Evolutionary conservation across 306 rosid genomes (phyloP).

Genomic region (Acacia crassicarpa): DNA sequence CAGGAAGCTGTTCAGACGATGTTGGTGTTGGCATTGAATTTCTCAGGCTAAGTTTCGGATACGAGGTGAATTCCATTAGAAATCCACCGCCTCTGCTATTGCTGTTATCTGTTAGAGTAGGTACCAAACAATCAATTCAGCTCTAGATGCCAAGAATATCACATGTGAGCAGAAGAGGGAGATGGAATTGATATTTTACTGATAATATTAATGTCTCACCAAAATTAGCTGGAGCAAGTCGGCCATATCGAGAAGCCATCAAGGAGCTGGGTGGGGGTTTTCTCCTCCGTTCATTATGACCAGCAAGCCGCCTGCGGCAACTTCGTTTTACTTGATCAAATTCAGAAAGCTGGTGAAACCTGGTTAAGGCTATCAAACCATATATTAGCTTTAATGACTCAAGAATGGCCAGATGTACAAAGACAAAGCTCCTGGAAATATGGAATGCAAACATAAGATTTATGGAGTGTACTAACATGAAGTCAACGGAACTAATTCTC

Average conservation of each 20-base stretch:
- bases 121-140: conserved; percentile 13
- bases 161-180: not conserved
- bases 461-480: not conserved
- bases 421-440: not conserved
- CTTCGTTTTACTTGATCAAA: conserved; percentile 96
- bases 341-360: conserved; percentile 90
- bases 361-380: conserved; percentile 42
- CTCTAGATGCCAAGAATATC: conserved; percentile 3
- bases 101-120: conserved; percentile 52
- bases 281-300: conserved; percentile 94
- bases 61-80: conserved; percentile 76
- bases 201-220: conserved; percentile 48
- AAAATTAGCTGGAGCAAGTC: conserved; percentile 52
- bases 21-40: conserved; percentile 50
- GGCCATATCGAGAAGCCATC: conserved; percentile 59
- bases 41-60: conserved; percentile 56
- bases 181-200: conserved; percentile 19
- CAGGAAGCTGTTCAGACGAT: conserved; percentile 50
- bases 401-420: not conserved
- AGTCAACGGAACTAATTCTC: not conserved
- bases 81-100: conserved; percentile 60
- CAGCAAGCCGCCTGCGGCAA: conserved; percentile 93
- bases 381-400: conserved; percentile 31
- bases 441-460: not conserved
- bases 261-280: conserved; percentile 83